Evolutionary conservation across 306 rosid species (phyloP).

Genomic region (Sicyos edulis): DNA sequence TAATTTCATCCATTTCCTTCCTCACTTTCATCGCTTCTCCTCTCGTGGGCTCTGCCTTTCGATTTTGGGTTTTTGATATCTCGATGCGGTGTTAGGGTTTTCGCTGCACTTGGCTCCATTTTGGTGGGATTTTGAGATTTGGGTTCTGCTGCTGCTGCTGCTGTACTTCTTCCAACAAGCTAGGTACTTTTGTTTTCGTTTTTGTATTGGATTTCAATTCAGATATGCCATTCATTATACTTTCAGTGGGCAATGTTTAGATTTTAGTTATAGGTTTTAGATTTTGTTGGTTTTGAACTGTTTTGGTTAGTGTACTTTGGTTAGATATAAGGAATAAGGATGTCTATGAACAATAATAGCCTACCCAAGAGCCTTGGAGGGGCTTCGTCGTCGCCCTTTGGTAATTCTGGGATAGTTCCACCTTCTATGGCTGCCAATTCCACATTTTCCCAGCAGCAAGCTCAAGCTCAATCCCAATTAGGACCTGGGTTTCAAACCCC

Average conservation of each 20-base stretch:
- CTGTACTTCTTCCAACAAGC: constrained; percentile 8
- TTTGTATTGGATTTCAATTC: background rate
- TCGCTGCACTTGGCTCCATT: background rate
- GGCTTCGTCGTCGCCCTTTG: constrained; percentile 69
- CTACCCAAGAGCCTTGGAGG: constrained; percentile 68
- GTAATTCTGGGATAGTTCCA: constrained; percentile 60
- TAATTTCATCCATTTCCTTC: constrained; percentile 5
- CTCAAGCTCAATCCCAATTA: constrained; percentile 56
- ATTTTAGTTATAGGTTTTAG: background rate
- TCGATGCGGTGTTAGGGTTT: constrained; percentile 15
- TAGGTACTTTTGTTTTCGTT: background rate
- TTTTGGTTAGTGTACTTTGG: constrained; percentile 29
- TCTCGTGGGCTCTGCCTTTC: background rate
- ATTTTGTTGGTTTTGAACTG: constrained; percentile 1
- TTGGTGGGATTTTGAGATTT: background rate
- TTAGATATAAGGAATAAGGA: constrained; percentile 49
- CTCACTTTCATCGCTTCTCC: background rate
- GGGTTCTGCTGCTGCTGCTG: constrained; percentile 7
- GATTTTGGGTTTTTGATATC: constrained; percentile 14
- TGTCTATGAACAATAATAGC: constrained; percentile 87
- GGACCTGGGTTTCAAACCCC: constrained; percentile 73
- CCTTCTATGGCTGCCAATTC: constrained; percentile 54
- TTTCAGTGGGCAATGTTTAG: background rate
- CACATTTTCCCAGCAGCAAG: constrained; percentile 59
- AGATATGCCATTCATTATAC: background rate